Conservation (phyloP, 768 basidiomycete species). For the Psilocybe sp. region DNA sequence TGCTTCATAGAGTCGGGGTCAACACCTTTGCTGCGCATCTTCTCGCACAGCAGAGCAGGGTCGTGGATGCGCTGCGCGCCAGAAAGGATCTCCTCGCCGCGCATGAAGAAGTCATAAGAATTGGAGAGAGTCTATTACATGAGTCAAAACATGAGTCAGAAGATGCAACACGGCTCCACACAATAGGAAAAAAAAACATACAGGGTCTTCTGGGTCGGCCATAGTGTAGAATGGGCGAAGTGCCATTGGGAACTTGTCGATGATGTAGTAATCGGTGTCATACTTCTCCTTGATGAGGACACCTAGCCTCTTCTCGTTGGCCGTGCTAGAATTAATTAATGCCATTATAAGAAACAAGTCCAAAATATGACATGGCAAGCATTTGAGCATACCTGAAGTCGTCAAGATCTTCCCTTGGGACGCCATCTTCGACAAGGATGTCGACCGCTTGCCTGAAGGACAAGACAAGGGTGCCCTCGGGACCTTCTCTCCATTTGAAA, state of each 20-base stretch:
- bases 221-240: constrained; percentile 99
- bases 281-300: constrained; percentile 89
- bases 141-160: constrained; percentile 7
- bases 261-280: constrained; percentile 97
- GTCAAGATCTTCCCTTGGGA: constrained; percentile 72
- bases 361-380: background rate
- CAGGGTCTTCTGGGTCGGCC: constrained; percentile 91
- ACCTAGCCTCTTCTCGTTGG: constrained; percentile 93
- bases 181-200: constrained; percentile 35
- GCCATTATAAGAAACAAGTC: constrained; percentile 8
- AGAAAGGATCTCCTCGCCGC: constrained; percentile 97
- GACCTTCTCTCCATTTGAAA: constrained; percentile 91
- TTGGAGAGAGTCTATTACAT: constrained; percentile 81
- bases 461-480: constrained; percentile 82
- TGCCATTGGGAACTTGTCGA: constrained; percentile 97
- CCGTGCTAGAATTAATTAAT: constrained; percentile 56
- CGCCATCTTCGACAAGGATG: constrained; percentile 83
- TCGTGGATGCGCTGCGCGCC: constrained; percentile 99
- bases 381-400: constrained; percentile 77
- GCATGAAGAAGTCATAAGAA: constrained; percentile 99
- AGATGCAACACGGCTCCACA: constrained; percentile 2
- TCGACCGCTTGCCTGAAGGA: constrained; percentile 87
- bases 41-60: constrained; percentile 71
- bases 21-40: constrained; percentile 85
- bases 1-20: constrained; percentile 89